These are phyloP conservation scores for Halophytophthora batemanensis DNA, from an alignment of 352 stramenopile species.

Conservation along the genomic window DNA sequence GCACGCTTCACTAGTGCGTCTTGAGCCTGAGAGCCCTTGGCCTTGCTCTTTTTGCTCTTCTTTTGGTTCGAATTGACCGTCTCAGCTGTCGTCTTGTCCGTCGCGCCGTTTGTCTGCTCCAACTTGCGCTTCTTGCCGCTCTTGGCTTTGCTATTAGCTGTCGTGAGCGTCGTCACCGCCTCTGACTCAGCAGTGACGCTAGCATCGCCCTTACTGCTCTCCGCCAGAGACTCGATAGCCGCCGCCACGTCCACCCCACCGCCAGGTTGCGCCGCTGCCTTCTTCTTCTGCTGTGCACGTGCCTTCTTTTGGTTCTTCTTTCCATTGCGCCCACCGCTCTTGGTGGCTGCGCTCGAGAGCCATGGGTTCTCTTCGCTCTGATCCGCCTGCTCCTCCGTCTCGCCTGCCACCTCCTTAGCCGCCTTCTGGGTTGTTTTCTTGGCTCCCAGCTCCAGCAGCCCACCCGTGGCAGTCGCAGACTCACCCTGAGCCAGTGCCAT, in stretches of 20 bases:
- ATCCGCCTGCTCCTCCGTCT: slow-evolving; percentile 19
- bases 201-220: slow-evolving; percentile 35
- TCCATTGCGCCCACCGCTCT: slow-evolving; percentile 56
- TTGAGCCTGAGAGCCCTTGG: slow-evolving; percentile 49
- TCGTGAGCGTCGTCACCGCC: slow-evolving; percentile 18
- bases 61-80: slow-evolving; percentile 18
- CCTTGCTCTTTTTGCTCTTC: slow-evolving; percentile 42
- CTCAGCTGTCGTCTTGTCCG: slow-evolving; percentile 9
- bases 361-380: slow-evolving; percentile 68
- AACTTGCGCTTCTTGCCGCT: slow-evolving; percentile 48
- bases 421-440: slow-evolving; percentile 16
- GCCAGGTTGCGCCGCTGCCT: slow-evolving; percentile 25
- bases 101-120: slow-evolving; percentile 25
- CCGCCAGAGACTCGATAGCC: slow-evolving; percentile 59
- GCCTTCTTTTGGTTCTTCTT: slow-evolving; percentile 64
- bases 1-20: slow-evolving; percentile 94
- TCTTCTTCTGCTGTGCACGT: slow-evolving; percentile 35
- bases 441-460: slow-evolving; percentile 33
- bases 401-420: slow-evolving; percentile 11
- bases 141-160: slow-evolving; percentile 21
- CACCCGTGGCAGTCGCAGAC: slow-evolving; percentile 14
- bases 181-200: slow-evolving; percentile 17
- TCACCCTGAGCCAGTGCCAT: slow-evolving; percentile 25
- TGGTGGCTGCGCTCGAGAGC: slow-evolving; percentile 45
- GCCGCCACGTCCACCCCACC: slow-evolving; percentile 37